These are phyloP conservation scores for Aspergillus amoenus DNA, from an alignment of 2,329 filamentous ascomycete species.

Conservation along the genomic window DNA sequence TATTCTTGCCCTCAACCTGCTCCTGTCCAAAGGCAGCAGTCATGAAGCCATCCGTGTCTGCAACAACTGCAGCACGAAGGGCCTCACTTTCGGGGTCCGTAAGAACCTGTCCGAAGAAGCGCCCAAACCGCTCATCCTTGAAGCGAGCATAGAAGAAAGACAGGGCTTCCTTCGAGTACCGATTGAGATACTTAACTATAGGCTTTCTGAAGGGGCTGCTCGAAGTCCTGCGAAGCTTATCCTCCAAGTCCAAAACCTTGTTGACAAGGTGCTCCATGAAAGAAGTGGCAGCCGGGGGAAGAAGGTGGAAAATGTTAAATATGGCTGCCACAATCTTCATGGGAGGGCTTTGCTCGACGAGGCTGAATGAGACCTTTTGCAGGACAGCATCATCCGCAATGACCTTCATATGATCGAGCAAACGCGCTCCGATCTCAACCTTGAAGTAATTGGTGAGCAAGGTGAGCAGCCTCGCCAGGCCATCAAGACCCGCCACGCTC, in stretches of 20 bases:
- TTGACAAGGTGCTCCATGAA: conserved; percentile 91
- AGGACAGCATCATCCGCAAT: conserved; percentile 78
- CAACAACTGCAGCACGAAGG: conserved; percentile 71
- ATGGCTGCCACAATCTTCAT: conserved; percentile 96
- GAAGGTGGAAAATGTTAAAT: conserved; percentile 94
- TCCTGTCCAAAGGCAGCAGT: conserved; percentile 64
- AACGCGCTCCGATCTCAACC: conserved; percentile 87
- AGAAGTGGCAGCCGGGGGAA: conserved; percentile 82
- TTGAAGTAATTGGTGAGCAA: conserved; percentile 98
- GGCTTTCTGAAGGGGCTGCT: conserved; percentile 89
- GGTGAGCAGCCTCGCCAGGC: conserved; percentile 82
- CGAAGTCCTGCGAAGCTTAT: conserved; percentile 78
- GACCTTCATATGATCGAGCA: conserved; percentile 91
- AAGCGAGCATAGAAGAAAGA: conserved; percentile 74
- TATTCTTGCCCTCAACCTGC: conserved; percentile 66
- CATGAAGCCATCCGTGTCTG: conserved; percentile 71
- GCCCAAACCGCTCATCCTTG: conserved; percentile 81
- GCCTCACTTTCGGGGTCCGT: conserved; percentile 70
- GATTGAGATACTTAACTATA: conserved; percentile 88
- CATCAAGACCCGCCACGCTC: conserved; percentile 85
- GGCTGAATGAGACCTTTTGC: conserved; percentile 89
- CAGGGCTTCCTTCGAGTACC: conserved; percentile 88
- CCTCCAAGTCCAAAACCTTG: conserved; percentile 84
- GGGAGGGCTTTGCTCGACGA: conserved; percentile 86
- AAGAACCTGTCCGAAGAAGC: conserved; percentile 86